Evolutionary conservation across 148 eudicot species (phyloP).

Genomic region (Rhododendron vialii): DNA sequence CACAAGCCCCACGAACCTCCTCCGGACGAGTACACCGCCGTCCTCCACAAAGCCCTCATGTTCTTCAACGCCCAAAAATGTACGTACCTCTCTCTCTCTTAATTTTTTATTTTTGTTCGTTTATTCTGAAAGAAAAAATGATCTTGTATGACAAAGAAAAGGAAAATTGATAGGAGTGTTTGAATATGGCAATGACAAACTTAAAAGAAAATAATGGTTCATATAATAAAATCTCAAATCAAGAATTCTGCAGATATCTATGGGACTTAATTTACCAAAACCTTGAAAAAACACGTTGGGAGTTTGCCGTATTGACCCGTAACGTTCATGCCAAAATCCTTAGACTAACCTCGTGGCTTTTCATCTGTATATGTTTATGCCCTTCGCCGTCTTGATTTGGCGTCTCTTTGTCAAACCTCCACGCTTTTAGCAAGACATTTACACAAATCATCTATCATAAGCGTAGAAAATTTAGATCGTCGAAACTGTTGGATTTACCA

Average conservation of each 20-base stretch:
- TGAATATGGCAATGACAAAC: background rate
- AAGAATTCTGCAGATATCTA: no score
- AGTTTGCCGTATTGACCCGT: background rate
- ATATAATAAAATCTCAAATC: no score
- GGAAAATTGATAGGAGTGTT: background rate
- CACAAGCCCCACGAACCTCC: constrained; percentile 25
- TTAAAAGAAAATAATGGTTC: background rate
- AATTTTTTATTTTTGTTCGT: background rate
- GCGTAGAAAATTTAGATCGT: no score
- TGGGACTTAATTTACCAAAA: background rate
- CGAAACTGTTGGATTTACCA: no score
- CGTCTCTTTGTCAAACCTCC: no score
- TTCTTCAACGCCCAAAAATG: constrained; percentile 70
- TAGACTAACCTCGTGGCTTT: no score
- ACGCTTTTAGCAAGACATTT: no score
- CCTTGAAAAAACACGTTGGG: background rate
- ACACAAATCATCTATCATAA: no score
- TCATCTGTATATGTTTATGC: no score
- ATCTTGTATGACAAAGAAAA: background rate
- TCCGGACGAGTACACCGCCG: constrained; percentile 43
- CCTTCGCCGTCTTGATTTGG: no score
- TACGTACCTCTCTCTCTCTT: constrained; percentile 18
- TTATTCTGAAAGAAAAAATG: background rate
- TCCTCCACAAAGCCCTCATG: constrained; percentile 49
- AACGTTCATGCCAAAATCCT: background rate